phyloP scores from a whole-genome alignment of 164 flowering plant species.

The Vitis vinifera region DNA sequence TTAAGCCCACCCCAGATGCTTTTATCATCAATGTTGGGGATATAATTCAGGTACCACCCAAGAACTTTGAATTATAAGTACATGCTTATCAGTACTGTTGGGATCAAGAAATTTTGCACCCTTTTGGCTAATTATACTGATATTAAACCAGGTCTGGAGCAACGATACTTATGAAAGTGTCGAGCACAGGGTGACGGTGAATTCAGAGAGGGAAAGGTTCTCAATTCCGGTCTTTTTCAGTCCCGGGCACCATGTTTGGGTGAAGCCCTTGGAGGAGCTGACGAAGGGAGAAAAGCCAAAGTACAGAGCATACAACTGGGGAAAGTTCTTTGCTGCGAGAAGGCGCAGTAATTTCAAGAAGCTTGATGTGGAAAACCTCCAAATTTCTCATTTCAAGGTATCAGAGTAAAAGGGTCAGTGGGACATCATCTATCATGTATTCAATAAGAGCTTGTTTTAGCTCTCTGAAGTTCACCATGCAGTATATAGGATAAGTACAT shows the following conservation, averaged over 20 bases:
- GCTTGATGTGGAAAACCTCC: constrained; percentile 20
- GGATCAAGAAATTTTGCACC: no score
- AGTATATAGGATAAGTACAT: no score
- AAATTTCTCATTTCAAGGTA: constrained; percentile 16
- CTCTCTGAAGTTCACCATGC: no score
- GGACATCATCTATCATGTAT: not conserved
- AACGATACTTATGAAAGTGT: constrained; percentile 24
- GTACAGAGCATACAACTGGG: constrained; percentile 19
- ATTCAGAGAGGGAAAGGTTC: constrained; percentile 25
- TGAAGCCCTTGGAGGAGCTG: constrained; percentile 25
- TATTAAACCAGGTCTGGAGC: constrained; percentile 20
- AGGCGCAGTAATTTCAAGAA: constrained; percentile 20
- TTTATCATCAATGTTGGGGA: constrained; percentile 45
- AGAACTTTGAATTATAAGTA: not conserved
- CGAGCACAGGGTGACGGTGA: constrained; percentile 29
- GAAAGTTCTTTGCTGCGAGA: constrained; percentile 13
- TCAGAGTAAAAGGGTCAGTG: not conserved
- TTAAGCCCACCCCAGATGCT: constrained; percentile 41
- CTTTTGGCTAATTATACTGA: no score
- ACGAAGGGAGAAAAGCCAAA: constrained; percentile 17
- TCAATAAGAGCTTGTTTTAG: no score
- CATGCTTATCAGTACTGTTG: not conserved
- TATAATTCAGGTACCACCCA: constrained; percentile 35
- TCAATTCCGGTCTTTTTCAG: constrained; percentile 23
- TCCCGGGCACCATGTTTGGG: constrained; percentile 16